These are phyloP conservation scores for Cubamyces lactineus DNA, from an alignment of 768 basidiomycete species.

Conservation along the genomic window DNA sequence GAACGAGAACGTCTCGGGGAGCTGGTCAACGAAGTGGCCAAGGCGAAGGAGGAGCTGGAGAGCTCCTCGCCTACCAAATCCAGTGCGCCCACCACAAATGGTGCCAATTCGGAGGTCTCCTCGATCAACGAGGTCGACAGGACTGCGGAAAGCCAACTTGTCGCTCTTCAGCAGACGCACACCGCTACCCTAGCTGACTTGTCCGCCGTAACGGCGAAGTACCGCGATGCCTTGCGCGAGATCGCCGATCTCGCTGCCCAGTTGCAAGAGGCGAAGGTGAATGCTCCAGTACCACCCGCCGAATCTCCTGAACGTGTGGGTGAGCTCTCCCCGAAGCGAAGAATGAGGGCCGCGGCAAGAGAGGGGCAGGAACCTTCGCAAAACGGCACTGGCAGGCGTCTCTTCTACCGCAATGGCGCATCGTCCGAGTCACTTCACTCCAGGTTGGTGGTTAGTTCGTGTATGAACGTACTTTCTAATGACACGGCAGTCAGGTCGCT, in stretches of 20 bases:
- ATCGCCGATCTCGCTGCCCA: slow-evolving; percentile 94
- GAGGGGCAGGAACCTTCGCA: slow-evolving; percentile 49
- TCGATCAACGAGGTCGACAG: slow-evolving; percentile 38
- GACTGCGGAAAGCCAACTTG: slow-evolving; percentile 61
- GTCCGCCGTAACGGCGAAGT: slow-evolving; percentile 77
- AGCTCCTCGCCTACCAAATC: slow-evolving; percentile 39
- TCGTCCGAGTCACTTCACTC: slow-evolving; percentile 87
- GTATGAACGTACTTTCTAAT: slow-evolving; percentile 24
- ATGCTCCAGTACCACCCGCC: slow-evolving; percentile 44
- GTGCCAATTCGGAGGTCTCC: slow-evolving; percentile 26
- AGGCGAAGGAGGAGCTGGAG: slow-evolving; percentile 70
- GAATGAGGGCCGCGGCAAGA: slow-evolving; percentile 52
- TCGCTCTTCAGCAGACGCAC: slow-evolving; percentile 80
- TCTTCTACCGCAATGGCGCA: slow-evolving; percentile 85
- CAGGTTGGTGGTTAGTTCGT: slow-evolving; percentile 53
- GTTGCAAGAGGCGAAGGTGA: slow-evolving; percentile 83
- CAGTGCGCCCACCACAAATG: slow-evolving; percentile 28
- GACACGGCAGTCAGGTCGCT: slow-evolving; percentile 63
- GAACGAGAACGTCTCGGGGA: slow-evolving; percentile 66
- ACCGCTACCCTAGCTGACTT: slow-evolving; percentile 80
- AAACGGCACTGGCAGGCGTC: slow-evolving; percentile 60
- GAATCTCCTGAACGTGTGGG: slow-evolving; percentile 49
- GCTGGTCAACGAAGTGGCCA: slow-evolving; percentile 71
- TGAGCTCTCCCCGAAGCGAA: slow-evolving; percentile 55
- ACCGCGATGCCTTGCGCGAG: slow-evolving; percentile 85